Evolutionary conservation across 371 early-diverging fungal species (phyloP).

Genomic region (Sporodiniella umbellata): DNA sequence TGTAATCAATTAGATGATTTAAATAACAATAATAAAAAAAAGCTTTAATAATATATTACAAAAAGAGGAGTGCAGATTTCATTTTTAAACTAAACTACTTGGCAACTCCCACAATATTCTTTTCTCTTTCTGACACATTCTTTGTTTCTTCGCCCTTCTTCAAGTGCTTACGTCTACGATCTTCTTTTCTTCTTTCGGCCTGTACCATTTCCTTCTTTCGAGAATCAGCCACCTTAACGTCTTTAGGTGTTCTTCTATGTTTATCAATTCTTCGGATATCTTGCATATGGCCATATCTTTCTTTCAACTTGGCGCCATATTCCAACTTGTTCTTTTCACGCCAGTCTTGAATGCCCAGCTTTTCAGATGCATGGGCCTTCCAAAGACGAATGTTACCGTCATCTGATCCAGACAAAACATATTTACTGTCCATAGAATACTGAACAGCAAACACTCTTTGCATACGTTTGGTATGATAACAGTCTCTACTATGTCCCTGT

Average conservation of each 20-base stretch:
- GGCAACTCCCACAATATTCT: constrained; percentile 73
- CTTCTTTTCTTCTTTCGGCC: constrained; percentile 82
- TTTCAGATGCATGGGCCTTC: constrained; percentile 93
- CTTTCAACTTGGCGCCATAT: constrained; percentile 87
- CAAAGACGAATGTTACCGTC: constrained; percentile 98
- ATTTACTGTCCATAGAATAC: constrained; percentile 94
- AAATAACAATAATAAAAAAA: neutral
- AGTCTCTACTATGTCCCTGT: constrained; percentile 86
- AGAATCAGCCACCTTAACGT: constrained; percentile 72
- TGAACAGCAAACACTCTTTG: constrained; percentile 86
- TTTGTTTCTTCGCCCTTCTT: constrained; percentile 64
- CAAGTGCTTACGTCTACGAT: constrained; percentile 74
- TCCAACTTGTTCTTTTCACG: constrained; percentile 83
- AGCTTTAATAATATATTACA: constrained; percentile 1
- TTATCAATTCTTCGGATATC: constrained; percentile 88
- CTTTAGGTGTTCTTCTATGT: constrained; percentile 85
- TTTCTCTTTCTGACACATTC: constrained; percentile 74
- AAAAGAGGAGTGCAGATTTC: neutral
- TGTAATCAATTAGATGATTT: constrained; percentile 49
- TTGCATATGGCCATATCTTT: constrained; percentile 90
- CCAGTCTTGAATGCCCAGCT: constrained; percentile 73
- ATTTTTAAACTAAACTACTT: constrained; percentile 41
- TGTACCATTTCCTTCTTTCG: constrained; percentile 80
- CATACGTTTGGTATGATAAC: constrained; percentile 99
- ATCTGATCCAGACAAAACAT: constrained; percentile 95